Conservation (phyloP, 2,329 filamentous ascomycete species). For the Colletotrichum tanaceti region DNA sequence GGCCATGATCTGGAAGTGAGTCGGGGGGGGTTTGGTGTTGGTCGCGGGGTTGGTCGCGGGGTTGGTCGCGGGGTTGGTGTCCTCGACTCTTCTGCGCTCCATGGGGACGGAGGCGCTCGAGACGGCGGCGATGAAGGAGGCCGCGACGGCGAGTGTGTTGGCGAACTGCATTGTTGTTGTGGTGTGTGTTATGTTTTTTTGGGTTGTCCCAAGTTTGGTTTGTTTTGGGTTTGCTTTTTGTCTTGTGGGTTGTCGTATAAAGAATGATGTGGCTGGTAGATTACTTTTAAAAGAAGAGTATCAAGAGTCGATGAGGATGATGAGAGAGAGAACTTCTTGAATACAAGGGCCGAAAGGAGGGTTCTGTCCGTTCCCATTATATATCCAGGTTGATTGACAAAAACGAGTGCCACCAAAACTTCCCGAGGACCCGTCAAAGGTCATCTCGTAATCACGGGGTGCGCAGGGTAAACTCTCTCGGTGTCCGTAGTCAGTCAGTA, state of each 20-base stretch:
- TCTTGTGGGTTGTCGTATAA: conserved; percentile 16
- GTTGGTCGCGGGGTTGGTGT: too few relatives aligned
- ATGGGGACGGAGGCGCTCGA: conserved; percentile 28
- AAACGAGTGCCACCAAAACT: conserved; percentile 12
- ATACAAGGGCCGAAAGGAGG: too few relatives aligned
- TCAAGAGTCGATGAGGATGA: background rate
- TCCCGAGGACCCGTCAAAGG: conserved; percentile 8
- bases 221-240: background rate
- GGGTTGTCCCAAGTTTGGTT: background rate
- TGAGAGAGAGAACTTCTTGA: too few relatives aligned
- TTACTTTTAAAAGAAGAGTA: conserved; percentile 20
- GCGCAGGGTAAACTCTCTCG: background rate
- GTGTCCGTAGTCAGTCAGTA: background rate
- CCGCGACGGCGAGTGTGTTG: conserved; percentile 42
- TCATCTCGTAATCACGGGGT: conserved; percentile 30
- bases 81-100: too few relatives aligned
- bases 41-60: conserved; percentile 27
- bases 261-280: conserved; percentile 30
- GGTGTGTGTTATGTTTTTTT: conserved; percentile 1
- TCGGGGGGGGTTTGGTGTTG: too few relatives aligned
- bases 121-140: conserved; percentile 47
- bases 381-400: background rate
- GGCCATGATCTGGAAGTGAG: conserved; percentile 60
- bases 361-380: conserved; percentile 10
- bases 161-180: conserved; percentile 43